Evolutionary conservation across 345 rosid species (phyloP), one percentile per base, ranked within the genome.

Genomic region (Sonneratia caseolaris): DNA sequence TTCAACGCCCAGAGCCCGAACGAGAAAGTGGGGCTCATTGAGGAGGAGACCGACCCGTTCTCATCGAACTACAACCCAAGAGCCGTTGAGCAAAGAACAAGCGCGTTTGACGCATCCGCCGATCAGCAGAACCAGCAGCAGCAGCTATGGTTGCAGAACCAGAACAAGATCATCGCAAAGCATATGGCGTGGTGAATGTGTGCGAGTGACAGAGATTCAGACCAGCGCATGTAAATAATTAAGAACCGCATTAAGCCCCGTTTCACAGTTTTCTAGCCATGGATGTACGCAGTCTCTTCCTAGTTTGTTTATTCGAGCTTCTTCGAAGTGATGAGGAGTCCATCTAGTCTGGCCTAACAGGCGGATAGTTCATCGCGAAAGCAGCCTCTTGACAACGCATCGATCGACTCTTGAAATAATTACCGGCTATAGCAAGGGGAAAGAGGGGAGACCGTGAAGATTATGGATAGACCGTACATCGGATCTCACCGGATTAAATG

Each of bases 81-180:
- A 16, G 35, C 55, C 5, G 7, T 43, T 8, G 51, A 47, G 49
- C 72, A 68, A 48, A 45, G 9, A 59, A 6, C 64, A 7, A 37
- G 45, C 12, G 4, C 22, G 3, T 21, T 43, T 16, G 67, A 59
- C 27, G 75, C 37, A 37, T 70, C 76, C 24, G 57, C 74, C 32
- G 71, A 86, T 73, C 82, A 81, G 55, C 79, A 81, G 64, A 80
- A 62, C 64, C 64, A 79, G 75, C 77, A 78, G 76, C 94, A 88
- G 24, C 84, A 85, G 51, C 9, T 85, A 42, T 91, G 98, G 97
- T 76, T 88, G 75, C 84, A 85, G 79, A 77, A 85, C 72, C 94
- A 94, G 76, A 85, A 83, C 76, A 87, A 82, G 82, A 90, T 94
- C 57, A 86, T 93, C 19, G 80, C 90, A 32, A 91, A 88, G 75